Evolutionary conservation across 2,329 filamentous ascomycete genomes (phyloP), one percentile per base, ranked within the genome.

Genomic region (Phaeosphaeriaceae sp.): DNA sequence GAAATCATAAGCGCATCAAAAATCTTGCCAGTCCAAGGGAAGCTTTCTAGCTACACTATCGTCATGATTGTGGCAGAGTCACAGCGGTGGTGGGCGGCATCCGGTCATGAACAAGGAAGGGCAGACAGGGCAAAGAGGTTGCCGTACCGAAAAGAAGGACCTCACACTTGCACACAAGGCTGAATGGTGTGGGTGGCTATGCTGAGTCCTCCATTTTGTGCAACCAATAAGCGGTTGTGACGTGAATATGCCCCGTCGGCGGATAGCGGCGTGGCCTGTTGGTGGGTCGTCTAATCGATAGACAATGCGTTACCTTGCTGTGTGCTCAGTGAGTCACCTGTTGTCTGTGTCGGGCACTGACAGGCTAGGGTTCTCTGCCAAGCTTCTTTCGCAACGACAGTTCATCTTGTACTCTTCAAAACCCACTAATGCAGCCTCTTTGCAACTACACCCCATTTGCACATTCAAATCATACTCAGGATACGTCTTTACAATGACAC

Each of bases 31-130:
- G 42, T 29, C 35, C 39, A 23, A 53, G 50, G 58, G 56, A 63
- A 59, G 60, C 60, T 62, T 49, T 52, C 59, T 59, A 58, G 56
- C 46, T 44, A 46, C 43, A 30, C 34, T 42, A 46, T 42, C 23
- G 50, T 37, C 30, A 33, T 35, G 42, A 17, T 15, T 48, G 43
- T 45, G 48, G 40, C 38, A 39, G 23, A 46, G 16, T 30, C 41
- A 33, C 32, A 49, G 37, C 42, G 29, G 30, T 32, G 43, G 54
- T 36, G 54, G 54, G 60, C 58, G 60, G 60, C 62, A 56, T 60
- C 60, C 47, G 40, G 23, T 30, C 15, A 13, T 16, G 26, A 45
- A 52, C 23, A 21, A 37, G 42, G 13, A 13, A 37, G 32, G 38
- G 50, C 47, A 42, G 34, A 53, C 47, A 48, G 52, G 44, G 53